Evolutionary conservation across 2,329 filamentous ascomycete genomes (phyloP), one percentile per base, ranked within the genome.

Genomic region (Incumbomyces lentus): DNA sequence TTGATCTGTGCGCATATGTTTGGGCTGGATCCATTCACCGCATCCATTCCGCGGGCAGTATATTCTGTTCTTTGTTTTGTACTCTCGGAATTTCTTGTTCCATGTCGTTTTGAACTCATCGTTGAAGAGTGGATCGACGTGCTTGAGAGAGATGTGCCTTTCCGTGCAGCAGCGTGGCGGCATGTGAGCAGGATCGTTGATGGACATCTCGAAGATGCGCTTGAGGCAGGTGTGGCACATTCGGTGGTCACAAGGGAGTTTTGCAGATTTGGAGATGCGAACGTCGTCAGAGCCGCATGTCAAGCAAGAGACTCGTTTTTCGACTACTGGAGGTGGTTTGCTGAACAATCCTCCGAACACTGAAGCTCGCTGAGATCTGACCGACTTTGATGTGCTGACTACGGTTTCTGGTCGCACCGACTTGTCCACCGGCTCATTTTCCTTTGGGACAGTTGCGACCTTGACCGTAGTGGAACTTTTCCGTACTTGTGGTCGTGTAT

Each of bases 41-140:
- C 88, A 95, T 36, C 74, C 74, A 44, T 74, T 73, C 1, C 72
- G 73, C 0, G 86, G 84, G 56, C 88, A 94, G 62, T 90, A 90
- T 31, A 89, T 72, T 37, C 84, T 78, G 59, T 86, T 85, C 42
- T 75, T 77, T 1, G 82, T 81, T 3, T 82, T 82, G 57, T 78
- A 86, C 60, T 93, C 85, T 55, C 80, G 72, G 59, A 82, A 92
- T 58, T 87, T 90, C 48, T 74, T 75, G 61, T 92, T 90, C 86
- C 86, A 94, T 1, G 71, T 71, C 54, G 72, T 78, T 67, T 92
- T 90, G 70, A 92, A 90, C 44, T 74, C 71, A 48, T 72, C 60
- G 58, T 85, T 77, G 59, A 94, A 88, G 6, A 92, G 69, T 18
- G 73, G 73, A 11, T 90, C 84, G 22, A 90, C 87, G 60, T 87